Conservation (phyloP, 108 stramenopile species). For the Skeletonema marinoi region DNA sequence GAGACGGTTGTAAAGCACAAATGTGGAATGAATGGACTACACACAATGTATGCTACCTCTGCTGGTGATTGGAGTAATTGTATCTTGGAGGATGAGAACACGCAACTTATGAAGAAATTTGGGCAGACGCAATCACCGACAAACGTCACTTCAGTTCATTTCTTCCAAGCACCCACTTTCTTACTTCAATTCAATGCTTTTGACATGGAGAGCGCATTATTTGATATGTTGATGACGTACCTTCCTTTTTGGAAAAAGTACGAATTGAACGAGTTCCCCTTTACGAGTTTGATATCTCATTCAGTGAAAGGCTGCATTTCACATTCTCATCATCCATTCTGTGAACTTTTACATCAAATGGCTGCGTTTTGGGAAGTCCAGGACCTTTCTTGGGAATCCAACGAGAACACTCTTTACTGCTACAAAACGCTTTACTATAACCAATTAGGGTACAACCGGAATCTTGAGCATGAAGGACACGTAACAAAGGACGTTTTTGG, state of each 20-base stretch:
- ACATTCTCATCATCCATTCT: constrained; percentile 35
- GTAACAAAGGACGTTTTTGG: constrained; percentile 30
- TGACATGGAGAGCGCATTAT: constrained; percentile 33
- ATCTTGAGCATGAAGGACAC: constrained; percentile 17
- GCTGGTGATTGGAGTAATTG: constrained; percentile 45
- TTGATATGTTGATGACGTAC: constrained; percentile 41
- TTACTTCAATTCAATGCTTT: constrained; percentile 34
- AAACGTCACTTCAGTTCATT: constrained; percentile 30
- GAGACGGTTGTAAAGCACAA: constrained; percentile 20
- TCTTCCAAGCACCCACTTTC: constrained; percentile 39
- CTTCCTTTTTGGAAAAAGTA: constrained; percentile 36
- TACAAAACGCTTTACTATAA: constrained; percentile 31
- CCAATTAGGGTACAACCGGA: constrained; percentile 29
- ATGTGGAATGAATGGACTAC: constrained; percentile 42
- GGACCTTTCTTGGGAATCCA: constrained; percentile 36
- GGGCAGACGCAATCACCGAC: constrained; percentile 33
- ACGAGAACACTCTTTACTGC: constrained; percentile 40
- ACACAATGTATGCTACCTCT: constrained; percentile 43
- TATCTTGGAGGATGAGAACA: constrained; percentile 22
- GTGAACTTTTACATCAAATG: constrained; percentile 44
- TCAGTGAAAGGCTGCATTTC: constrained; percentile 36
- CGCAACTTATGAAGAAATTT: constrained; percentile 18
- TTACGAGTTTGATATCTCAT: constrained; percentile 32
- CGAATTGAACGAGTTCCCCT: constrained; percentile 27
- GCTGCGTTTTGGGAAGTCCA: constrained; percentile 43